Evolutionary conservation across 192 early-diverging fungal genomes (phyloP), one percentile per base, ranked within the genome.

Genomic region (Coemansia sp.): DNA sequence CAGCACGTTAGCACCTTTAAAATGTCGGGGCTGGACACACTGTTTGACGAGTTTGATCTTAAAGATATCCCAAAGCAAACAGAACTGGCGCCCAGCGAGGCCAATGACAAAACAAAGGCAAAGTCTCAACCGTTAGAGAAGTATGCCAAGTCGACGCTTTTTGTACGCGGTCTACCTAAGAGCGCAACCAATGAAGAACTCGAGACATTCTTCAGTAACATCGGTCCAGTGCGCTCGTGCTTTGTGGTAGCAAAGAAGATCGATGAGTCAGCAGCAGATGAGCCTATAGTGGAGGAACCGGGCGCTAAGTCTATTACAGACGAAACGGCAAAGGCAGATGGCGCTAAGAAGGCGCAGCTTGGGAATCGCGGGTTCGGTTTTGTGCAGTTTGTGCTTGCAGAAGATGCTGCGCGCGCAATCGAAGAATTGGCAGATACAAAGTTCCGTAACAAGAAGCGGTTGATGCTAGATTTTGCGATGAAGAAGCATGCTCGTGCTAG

Each of bases 281-380:
- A n/a, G 28, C 67, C 67, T 23, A 61, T 74, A 21, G 73, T 50
- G 12, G 76, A 81, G 22, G 79, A 80, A 9, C 76, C 18, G 0
- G 34, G 32, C 8, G 28, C 6, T 12, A 57, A 58, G 23, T 21
- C 49, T 14, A 58, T 23, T 6, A 31, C 19, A 21, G 57, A 54
- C 21, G 64, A 57, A 12, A 19, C 68, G 25, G 67, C 55, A 10
- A 66, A 73, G 30, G 60, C 54, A 2, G 62, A 56, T 4, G 58
- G 9, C 28, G 54, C 18, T 2, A 44, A 14, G 3, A 77, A 76
- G 55, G 22, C 31, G 12, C 58, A 24, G 30, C 19, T 62, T 21
- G 65, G 47, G 49, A 94, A 94, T 74, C 90, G 86, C 49, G 96
- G 96, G 7, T 97, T 86, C 77, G 96, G 96, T 18, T 98, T 92